Percentiles rank a stretch among this genome's conserved stretches.
These are phyloP conservation scores for Pseudogymnoascus sp. DNA, from an alignment of 2,329 filamentous ascomycete species.

Conservation along the genomic window DNA sequence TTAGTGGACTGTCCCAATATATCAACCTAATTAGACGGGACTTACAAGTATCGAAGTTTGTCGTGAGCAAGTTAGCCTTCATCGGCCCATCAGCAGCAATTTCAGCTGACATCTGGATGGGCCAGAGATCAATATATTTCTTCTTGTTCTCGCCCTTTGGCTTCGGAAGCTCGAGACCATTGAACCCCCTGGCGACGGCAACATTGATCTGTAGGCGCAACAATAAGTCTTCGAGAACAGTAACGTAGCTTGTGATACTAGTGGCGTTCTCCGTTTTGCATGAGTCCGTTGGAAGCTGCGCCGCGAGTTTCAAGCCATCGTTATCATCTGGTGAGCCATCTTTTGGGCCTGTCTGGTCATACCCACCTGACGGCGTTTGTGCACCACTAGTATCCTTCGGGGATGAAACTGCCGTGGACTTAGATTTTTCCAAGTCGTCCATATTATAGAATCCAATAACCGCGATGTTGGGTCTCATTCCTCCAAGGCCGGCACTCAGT, in stretches of 20 bases:
- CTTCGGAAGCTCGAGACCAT: slow-evolving; percentile 64
- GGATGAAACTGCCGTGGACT: not conserved
- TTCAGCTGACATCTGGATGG: slow-evolving; percentile 88
- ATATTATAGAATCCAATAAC: slow-evolving; percentile 75
- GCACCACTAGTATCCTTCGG: slow-evolving; percentile 21
- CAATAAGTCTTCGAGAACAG: slow-evolving; percentile 73
- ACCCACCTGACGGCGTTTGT: not conserved
- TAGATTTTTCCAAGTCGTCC: slow-evolving; percentile 60
- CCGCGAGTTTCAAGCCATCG: slow-evolving; percentile 48
- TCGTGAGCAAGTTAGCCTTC: slow-evolving; percentile 62
- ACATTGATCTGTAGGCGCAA: slow-evolving; percentile 75
- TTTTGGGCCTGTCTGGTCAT: not conserved
- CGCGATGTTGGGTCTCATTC: slow-evolving; percentile 84
- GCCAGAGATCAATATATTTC: slow-evolving; percentile 82
- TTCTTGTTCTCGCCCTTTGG: slow-evolving; percentile 48
- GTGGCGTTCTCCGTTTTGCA: slow-evolving; percentile 63
- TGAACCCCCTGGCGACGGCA: slow-evolving; percentile 74
- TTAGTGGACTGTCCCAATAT: not conserved
- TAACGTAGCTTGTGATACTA: slow-evolving; percentile 66
- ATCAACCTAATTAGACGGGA: slow-evolving; percentile 5
- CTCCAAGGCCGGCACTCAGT: slow-evolving; percentile 71
- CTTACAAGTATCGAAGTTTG: slow-evolving; percentile 84
- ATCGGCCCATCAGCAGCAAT: slow-evolving; percentile 51
- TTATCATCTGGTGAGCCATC: slow-evolving; percentile 40
- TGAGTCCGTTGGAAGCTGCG: slow-evolving; percentile 58